phyloP scores from a whole-genome alignment of 495 filamentous ascomycete species.

The Tuber melanosporum region DNA sequence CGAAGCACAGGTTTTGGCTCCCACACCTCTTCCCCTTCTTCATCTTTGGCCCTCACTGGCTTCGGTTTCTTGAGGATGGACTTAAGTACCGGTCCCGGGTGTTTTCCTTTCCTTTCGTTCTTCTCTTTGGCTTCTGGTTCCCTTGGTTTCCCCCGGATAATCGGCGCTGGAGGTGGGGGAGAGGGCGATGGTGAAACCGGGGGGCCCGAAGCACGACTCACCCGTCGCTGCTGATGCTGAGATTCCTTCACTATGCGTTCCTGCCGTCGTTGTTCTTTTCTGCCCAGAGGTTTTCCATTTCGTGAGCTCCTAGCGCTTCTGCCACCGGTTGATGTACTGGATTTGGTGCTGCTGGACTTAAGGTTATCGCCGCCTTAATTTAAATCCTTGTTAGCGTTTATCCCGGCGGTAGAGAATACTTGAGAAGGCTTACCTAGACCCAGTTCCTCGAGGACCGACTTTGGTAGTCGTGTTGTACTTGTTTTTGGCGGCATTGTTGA shows the following conservation, averaged over 20 bases:
- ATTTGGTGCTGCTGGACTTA: background rate
- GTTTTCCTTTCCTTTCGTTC: conserved; percentile 51
- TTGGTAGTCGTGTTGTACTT: conserved; percentile 60
- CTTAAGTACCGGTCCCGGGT: conserved; percentile 49
- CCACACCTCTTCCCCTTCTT: conserved; percentile 46
- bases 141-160: conserved; percentile 9
- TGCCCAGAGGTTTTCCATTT: conserved; percentile 35
- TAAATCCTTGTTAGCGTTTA: background rate
- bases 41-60: conserved; percentile 45
- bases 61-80: conserved; percentile 48
- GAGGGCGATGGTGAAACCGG: conserved; percentile 19
- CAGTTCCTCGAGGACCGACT: conserved; percentile 54
- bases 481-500: conserved; percentile 31
- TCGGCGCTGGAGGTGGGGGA: conserved; percentile 2
- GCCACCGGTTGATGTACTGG: background rate
- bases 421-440: conserved; percentile 44
- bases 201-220: background rate
- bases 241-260: conserved; percentile 46
- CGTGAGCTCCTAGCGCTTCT: conserved; percentile 14
- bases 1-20: conserved; percentile 52
- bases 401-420: background rate
- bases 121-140: conserved; percentile 49
- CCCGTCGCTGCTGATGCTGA: conserved; percentile 10
- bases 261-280: conserved; percentile 51
- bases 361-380: conserved; percentile 1